Evolutionary conservation across 2,329 filamentous ascomycete species (phyloP).

Genomic region (Pestalotiopsis sp.): DNA sequence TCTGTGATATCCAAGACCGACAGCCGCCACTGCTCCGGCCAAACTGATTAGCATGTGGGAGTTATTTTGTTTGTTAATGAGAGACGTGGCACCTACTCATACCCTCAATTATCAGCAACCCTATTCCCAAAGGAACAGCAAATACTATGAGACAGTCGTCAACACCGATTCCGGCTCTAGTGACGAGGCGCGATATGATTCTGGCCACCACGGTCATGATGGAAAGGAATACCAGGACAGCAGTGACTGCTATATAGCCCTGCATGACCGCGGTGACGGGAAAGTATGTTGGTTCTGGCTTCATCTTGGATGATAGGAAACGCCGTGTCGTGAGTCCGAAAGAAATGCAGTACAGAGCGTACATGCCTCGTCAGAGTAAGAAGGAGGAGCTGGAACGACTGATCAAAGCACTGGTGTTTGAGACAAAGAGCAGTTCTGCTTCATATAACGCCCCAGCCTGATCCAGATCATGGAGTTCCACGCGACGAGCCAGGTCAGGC

Average conservation of each 20-base stretch:
- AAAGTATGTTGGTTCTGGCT: slow-evolving; percentile 5
- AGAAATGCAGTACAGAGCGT: background rate
- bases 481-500: background rate
- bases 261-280: background rate
- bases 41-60: background rate
- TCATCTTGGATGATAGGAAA: background rate
- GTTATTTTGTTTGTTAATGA: background rate
- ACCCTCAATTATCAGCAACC: background rate
- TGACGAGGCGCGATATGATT: background rate
- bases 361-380: background rate
- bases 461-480: background rate
- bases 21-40: background rate
- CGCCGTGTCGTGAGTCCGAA: background rate
- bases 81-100: background rate
- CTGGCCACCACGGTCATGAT: background rate
- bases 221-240: background rate
- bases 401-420: background rate
- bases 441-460: background rate
- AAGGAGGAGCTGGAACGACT: background rate
- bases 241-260: background rate
- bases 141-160: background rate
- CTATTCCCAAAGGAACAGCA: background rate
- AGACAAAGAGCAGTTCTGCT: background rate
- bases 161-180: background rate
- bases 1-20: slow-evolving; percentile 1